Percentiles rank a stretch among this genome's conserved stretches.
phyloP scores from a whole-genome alignment of 208 protist species.

The Leishmania major region DNA sequence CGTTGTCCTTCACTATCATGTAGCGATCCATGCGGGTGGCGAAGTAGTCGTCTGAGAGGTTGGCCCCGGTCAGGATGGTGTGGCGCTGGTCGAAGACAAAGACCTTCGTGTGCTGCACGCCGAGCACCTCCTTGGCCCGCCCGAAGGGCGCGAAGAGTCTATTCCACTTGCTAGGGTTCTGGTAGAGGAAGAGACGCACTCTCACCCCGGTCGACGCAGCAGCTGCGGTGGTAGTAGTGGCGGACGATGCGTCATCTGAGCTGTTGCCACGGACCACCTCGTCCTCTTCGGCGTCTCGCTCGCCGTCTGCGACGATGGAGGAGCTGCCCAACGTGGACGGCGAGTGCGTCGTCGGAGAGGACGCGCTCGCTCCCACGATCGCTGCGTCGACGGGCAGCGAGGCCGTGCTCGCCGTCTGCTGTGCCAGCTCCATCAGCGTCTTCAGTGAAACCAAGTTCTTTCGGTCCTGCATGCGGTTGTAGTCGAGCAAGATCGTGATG shows the following conservation, averaged over 20 bases:
- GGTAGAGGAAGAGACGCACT: constrained; percentile 68
- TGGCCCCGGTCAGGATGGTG: constrained; percentile 93
- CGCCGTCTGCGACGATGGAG: background rate
- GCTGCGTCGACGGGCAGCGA: constrained; percentile 15
- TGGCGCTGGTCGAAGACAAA: constrained; percentile 90
- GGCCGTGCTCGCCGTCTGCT: constrained; percentile 21
- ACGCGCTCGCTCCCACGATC: background rate
- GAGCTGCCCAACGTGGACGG: background rate
- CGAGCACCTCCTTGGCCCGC: constrained; percentile 76
- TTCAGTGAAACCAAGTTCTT: constrained; percentile 59
- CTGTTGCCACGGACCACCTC: background rate
- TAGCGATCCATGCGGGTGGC: constrained; percentile 94
- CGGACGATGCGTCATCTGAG: background rate
- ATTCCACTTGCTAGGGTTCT: constrained; percentile 68
- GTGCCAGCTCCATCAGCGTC: constrained; percentile 41
- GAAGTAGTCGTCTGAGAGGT: constrained; percentile 96
- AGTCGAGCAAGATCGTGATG: constrained; percentile 75
- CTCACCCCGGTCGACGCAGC: constrained; percentile 18
- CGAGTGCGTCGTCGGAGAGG: background rate
- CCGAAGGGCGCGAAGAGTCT: constrained; percentile 58
- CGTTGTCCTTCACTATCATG: constrained; percentile 67
- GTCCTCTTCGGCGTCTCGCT: constrained; percentile 2
- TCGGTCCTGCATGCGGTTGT: constrained; percentile 82
- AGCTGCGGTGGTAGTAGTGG: background rate
- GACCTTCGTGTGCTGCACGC: constrained; percentile 96